Evolutionary conservation across 306 rosid species (phyloP), one percentile per base, ranked within the genome.

Genomic region (Glycine soja): DNA sequence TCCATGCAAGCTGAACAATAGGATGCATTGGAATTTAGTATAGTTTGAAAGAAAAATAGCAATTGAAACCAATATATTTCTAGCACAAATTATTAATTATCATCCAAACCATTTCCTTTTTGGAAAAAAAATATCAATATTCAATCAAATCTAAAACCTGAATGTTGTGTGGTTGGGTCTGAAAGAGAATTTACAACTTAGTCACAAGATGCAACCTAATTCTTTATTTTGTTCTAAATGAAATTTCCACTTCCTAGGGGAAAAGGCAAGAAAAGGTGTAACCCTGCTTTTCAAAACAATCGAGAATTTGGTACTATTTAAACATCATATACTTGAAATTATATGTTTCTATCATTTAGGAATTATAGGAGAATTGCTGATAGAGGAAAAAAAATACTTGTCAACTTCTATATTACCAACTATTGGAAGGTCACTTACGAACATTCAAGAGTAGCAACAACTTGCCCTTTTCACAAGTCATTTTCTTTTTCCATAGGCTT

Each of bases 1-100:
- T 96, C 99, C 99, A 92, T 76, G 97, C 98, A 90, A 96, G 97
- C 99, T 96, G 84, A 81, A 77, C 5, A 78, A 80, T 12, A 56
- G 9, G 40, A 81, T 64, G 69, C 54, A 70, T 32, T 43, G 52
- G 15, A 78, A 48, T 67, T 73, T 24, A 14, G 18, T 42, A 66
- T 10, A 66, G 68, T 68, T 47, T 72, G 43, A 66, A 56, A 59
- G 75, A 75, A 42, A 72, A 69, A 51, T 38, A 36, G 69, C 43
- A 79, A 40, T 3, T 46, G 61, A 74, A 84, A 58, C 73, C 74
- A 68, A 24, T 34, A 45, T 53, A 45, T 42, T 84, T 53, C 65
- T 0, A 40, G 56, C 70, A 69, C 42, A 51, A 61, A 85, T 6
- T 72, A 75, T 63, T 57, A 24, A 51, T 51, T 66, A 30, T 74